These are phyloP conservation scores for Suillus brevipes DNA, from an alignment of 768 basidiomycete genomes.

Conservation along the genomic window DNA sequence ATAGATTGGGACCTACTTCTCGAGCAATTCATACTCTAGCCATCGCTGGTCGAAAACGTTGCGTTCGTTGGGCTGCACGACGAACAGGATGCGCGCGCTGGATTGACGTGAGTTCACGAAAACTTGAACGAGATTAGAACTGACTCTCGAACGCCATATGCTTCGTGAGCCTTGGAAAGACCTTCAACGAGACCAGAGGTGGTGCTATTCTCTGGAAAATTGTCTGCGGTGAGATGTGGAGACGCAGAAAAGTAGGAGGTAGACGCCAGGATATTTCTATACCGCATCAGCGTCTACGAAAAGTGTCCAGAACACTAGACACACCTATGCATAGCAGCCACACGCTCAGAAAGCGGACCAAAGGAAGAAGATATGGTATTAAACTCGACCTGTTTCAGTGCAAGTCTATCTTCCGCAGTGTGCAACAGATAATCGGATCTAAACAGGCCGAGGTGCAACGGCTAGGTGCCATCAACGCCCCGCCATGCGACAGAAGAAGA, in stretches of 20 bases:
- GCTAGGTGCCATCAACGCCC: constrained; percentile 43
- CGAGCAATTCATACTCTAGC: constrained; percentile 84
- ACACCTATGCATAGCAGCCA: constrained; percentile 76
- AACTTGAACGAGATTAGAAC: constrained; percentile 8
- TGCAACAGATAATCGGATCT: constrained; percentile 95
- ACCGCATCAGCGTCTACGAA: background rate
- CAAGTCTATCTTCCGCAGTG: constrained; percentile 35
- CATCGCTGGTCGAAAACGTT: constrained; percentile 94
- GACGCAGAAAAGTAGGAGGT: constrained; percentile 70
- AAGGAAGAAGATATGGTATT: constrained; percentile 96
- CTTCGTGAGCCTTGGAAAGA: constrained; percentile 75
- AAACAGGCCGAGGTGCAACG: constrained; percentile 85
- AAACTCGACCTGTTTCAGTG: constrained; percentile 94
- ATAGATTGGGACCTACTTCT: constrained; percentile 52
- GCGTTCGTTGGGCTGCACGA: constrained; percentile 85
- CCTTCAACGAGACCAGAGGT: constrained; percentile 70
- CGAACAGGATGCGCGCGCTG: constrained; percentile 73
- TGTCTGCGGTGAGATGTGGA: constrained; percentile 48
- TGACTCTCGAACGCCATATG: constrained; percentile 62
- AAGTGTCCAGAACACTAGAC: constrained; percentile 6
- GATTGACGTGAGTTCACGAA: background rate
- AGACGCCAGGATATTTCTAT: constrained; percentile 64
- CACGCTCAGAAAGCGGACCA: constrained; percentile 70
- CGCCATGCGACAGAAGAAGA: background rate
- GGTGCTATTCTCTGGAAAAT: constrained; percentile 75